phyloP scores from a whole-genome alignment of 2,329 filamentous ascomycete species.

The Trichocomaceae sp. region DNA sequence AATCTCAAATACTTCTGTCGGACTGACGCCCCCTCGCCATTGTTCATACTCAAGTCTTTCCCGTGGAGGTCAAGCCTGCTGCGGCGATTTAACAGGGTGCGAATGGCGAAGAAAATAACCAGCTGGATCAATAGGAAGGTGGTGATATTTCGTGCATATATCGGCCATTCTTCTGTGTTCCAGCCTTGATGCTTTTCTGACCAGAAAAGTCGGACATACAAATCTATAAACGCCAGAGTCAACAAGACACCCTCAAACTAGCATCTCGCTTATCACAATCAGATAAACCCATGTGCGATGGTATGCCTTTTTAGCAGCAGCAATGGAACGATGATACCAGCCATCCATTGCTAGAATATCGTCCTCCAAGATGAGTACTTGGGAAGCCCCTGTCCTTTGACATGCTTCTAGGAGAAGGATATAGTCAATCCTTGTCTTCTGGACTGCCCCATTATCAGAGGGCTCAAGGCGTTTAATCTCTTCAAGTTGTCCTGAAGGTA shows the following conservation, averaged over 20 bases:
- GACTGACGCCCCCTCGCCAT: too few species aligned
- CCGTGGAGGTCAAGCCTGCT: too few species aligned
- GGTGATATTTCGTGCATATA: slow-evolving; percentile 19
- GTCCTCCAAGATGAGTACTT: slow-evolving; percentile 42
- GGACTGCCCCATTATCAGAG: not conserved
- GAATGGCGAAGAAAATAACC: too few species aligned
- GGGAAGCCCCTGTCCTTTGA: slow-evolving; percentile 30
- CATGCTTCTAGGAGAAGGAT: slow-evolving; percentile 38
- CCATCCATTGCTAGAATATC: slow-evolving; percentile 43
- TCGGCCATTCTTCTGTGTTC: slow-evolving; percentile 38
- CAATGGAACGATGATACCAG: slow-evolving; percentile 40
- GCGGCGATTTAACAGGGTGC: too few species aligned
- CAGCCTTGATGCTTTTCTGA: slow-evolving; percentile 41
- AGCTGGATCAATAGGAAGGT: too few species aligned
- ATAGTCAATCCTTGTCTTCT: slow-evolving; percentile 31
- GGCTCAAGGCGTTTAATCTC: not conserved
- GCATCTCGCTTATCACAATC: slow-evolving; percentile 15
- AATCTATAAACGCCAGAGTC: slow-evolving; percentile 16
- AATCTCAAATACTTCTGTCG: too few species aligned
- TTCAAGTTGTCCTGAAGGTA: not conserved
- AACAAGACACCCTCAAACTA: not conserved
- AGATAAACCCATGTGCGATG: slow-evolving; percentile 17
- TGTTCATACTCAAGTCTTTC: too few species aligned
- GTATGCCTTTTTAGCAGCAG: slow-evolving; percentile 30
- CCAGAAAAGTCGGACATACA: slow-evolving; percentile 44